These are phyloP conservation scores for Papiliotrema terrestris DNA, from an alignment of 1,284 basidiomycete species.

Conservation along the genomic window DNA sequence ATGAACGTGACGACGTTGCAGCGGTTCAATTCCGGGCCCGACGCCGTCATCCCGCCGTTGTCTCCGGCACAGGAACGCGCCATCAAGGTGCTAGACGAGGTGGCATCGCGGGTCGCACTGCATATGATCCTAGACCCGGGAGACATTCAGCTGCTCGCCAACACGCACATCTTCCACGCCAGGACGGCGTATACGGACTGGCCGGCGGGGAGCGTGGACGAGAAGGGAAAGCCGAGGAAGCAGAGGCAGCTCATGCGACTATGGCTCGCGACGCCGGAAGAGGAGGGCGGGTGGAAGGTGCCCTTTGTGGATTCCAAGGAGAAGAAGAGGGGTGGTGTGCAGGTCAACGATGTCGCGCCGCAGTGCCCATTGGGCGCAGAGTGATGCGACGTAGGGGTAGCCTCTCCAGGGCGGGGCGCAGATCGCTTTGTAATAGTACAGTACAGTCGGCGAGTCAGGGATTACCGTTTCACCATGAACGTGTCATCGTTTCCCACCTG, in stretches of 20 bases:
- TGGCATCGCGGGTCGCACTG: constrained; percentile 44
- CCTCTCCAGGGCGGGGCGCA: no score
- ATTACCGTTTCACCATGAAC: no score
- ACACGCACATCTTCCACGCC: constrained; percentile 49
- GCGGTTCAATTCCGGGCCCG: constrained; percentile 14
- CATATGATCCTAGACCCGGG: constrained; percentile 52
- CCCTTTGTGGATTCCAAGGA: constrained; percentile 46
- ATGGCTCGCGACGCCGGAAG: constrained; percentile 48
- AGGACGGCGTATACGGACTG: constrained; percentile 51
- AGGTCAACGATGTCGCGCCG: constrained; percentile 18
- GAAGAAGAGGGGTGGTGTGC: constrained; percentile 45
- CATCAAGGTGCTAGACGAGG: constrained; percentile 49
- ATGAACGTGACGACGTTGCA: constrained; percentile 14
- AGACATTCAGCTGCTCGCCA: constrained; percentile 45
- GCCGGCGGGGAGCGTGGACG: constrained; percentile 25
- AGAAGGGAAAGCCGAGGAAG: constrained; percentile 29
- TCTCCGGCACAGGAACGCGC: constrained; percentile 44
- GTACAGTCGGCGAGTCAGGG: no score
- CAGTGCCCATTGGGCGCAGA: constrained; percentile 12
- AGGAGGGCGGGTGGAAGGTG: constrained; percentile 49
- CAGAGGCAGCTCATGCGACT: constrained; percentile 51
- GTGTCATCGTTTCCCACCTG: no score
- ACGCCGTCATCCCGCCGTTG: constrained; percentile 39
- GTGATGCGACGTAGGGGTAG: no score
- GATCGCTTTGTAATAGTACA: no score